Percentiles rank a stretch among this genome's conserved stretches.
These are phyloP conservation scores for Malus hybrid DNA, from an alignment of 331 rosid species.

Conservation along the genomic window DNA sequence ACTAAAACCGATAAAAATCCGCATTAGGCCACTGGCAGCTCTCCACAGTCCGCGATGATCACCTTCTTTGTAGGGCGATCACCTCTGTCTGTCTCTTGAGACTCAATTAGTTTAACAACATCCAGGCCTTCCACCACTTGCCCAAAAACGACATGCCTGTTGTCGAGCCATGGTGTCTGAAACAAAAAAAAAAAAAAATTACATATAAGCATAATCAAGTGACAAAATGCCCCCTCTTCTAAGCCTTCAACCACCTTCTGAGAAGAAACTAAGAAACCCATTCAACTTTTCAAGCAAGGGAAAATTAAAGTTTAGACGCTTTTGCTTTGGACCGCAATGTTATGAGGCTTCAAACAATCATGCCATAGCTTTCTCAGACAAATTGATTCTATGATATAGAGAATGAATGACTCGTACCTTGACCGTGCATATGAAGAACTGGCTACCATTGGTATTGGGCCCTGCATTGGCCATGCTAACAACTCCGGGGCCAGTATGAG, in stretches of 20 bases:
- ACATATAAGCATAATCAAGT: constrained; percentile 5
- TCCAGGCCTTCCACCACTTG: constrained; percentile 98
- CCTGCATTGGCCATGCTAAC: constrained; percentile 99
- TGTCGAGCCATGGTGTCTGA: constrained; percentile 95
- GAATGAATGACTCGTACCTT: constrained; percentile 40
- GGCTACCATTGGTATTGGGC: constrained; percentile 96
- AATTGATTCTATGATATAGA: neutral
- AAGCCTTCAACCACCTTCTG: neutral
- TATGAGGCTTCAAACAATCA: neutral
- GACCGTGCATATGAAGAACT: constrained; percentile 91
- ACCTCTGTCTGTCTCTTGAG: constrained; percentile 89
- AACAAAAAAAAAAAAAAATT: neutral
- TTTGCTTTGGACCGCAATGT: neutral
- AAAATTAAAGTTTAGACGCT: neutral
- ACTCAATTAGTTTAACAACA: constrained; percentile 65
- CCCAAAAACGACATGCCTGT: constrained; percentile 94
- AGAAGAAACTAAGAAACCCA: neutral
- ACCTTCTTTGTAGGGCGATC: constrained; percentile 94
- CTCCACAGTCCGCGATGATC: constrained; percentile 65
- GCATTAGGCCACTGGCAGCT: constrained; percentile 69
- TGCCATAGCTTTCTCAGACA: neutral
- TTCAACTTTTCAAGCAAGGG: neutral
- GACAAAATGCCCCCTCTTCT: neutral
- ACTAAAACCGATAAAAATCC: neutral
- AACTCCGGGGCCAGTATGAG: constrained; percentile 79